A percentile compares a stretch with the other conserved stretches of the same genome.
These are phyloP conservation scores for Saccharomyces hybrid DNA, from an alignment of 1,139 yeast genomes.

Conservation along the genomic window DNA sequence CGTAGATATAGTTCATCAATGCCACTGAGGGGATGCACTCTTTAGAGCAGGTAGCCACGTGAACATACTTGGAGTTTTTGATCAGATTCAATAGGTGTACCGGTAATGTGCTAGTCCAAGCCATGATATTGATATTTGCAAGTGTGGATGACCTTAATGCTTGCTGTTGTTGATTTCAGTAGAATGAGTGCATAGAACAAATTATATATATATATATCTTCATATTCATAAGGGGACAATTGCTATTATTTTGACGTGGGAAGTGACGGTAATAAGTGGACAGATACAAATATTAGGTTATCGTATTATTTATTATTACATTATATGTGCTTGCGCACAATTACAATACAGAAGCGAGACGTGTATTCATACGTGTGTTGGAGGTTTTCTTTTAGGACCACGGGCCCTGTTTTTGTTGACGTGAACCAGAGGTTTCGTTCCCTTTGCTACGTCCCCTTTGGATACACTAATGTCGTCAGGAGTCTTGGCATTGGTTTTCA, in stretches of 20 bases:
- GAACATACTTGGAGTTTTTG: conserved; percentile 59
- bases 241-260: not conserved
- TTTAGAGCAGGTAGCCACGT: conserved; percentile 65
- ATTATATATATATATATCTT: not conserved
- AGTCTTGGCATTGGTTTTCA: not conserved
- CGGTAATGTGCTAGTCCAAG: conserved; percentile 41
- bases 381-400: conserved; percentile 72
- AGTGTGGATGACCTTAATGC: not conserved
- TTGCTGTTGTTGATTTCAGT: not conserved
- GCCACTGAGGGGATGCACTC: conserved; percentile 72
- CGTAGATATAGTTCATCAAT: conserved; percentile 77
- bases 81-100: conserved; percentile 48
- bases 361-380: conserved; percentile 28
- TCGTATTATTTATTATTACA: not conserved
- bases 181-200: not conserved
- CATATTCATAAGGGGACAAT: not conserved
- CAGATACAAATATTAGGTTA: not conserved
- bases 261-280: not conserved
- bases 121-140: conserved; percentile 8
- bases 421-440: conserved; percentile 40
- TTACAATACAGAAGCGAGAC: not conserved
- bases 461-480: not conserved
- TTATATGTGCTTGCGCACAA: not conserved
- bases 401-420: conserved; percentile 55
- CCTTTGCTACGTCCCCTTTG: not conserved